Base-by-base conservation (phyloP, 164 flowering plant genomes). In the Brasenia schreberi region DNA sequence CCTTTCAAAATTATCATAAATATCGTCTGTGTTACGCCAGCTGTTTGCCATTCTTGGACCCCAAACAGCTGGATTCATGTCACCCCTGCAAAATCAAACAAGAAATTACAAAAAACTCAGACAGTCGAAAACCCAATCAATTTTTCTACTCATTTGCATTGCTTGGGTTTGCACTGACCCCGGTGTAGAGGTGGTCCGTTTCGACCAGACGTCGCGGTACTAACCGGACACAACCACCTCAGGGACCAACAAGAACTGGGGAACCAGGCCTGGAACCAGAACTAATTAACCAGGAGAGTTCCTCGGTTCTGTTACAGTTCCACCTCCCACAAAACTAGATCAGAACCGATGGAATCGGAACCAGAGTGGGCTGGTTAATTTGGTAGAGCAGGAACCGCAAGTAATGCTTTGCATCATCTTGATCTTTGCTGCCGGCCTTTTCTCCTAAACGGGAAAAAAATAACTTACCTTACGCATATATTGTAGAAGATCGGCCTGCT, bases 1-100 rank as follows among this genome's bases (percentile, higher is more conserved):
- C 86, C 86, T 82, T 0, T 75, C 82, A 81, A 81, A 79, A 16
- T 66, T 81, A 70, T 83, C 84, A 61, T 73, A 19, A 66, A 83
- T 81, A 39, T 83, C 86, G 12, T 77, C 82, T 6, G 84, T 81
- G 7, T 84, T 83, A 68, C 86, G 77, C 86, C 86, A 83, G n/a
- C 73, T 45, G 74, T 83, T 79, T 3, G 84, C 80, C 44, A 65
- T 19, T 18, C 17, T 19, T 10, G 73, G 63, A 43, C 82, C 86
- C 86, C 86, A 83, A 65, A 44, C 73, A 53, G 82, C 86, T 4
- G 84, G 84, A 69, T 83, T 39, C 63, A 77, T 81, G 53, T 79
- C 64, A 61, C 84, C 86, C 86, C 86, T 81, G 27, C 43, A 3
- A 43, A 42, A 62, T 49, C 12, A 49, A 9, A 14, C 56, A 49